Conservation (phyloP, 352 stramenopile species). For the Pythium periplocum region DNA sequence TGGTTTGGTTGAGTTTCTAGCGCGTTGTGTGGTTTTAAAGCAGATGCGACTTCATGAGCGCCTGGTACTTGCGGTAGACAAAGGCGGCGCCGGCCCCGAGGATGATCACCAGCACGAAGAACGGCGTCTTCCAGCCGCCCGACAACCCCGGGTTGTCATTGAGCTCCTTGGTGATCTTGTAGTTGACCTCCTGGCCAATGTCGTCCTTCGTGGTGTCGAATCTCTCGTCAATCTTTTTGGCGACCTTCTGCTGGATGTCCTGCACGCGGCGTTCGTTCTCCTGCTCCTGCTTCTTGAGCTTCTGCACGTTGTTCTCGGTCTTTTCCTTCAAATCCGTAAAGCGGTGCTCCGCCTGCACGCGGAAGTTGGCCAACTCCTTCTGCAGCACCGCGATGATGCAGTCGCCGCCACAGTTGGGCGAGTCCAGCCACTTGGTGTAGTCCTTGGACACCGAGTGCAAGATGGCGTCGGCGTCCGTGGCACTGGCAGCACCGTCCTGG, state of each 20-base stretch:
- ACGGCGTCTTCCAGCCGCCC: slow-evolving; percentile 75
- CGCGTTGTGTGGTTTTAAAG: slow-evolving; percentile 31
- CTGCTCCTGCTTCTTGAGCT: slow-evolving; percentile 69
- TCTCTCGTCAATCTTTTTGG: slow-evolving; percentile 52
- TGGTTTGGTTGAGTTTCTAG: too few relatives aligned
- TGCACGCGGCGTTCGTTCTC: slow-evolving; percentile 71
- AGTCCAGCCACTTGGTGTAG: slow-evolving; percentile 82
- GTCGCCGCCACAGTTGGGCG: slow-evolving; percentile 66
- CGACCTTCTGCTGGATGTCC: slow-evolving; percentile 64
- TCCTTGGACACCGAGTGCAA: slow-evolving; percentile 82
- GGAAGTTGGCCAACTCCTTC: slow-evolving; percentile 79
- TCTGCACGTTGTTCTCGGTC: slow-evolving; percentile 73
- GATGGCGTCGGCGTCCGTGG: slow-evolving; percentile 58
- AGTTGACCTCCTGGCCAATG: slow-evolving; percentile 55
- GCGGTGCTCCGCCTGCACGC: slow-evolving; percentile 73
- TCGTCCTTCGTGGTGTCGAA: slow-evolving; percentile 56
- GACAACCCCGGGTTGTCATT: slow-evolving; percentile 57
- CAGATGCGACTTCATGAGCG: slow-evolving; percentile 84
- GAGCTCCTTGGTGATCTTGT: slow-evolving; percentile 76
- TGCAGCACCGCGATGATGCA: slow-evolving; percentile 73
- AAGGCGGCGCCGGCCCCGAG: slow-evolving; percentile 41
- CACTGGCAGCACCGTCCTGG: slow-evolving; percentile 30
- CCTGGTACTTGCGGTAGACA: slow-evolving; percentile 83
- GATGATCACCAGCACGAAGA: slow-evolving; percentile 59
- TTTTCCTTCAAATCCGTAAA: slow-evolving; percentile 84